phyloP scores from a whole-genome alignment of 2,329 filamentous ascomycete genomes.

The Epichloe scottii region DNA sequence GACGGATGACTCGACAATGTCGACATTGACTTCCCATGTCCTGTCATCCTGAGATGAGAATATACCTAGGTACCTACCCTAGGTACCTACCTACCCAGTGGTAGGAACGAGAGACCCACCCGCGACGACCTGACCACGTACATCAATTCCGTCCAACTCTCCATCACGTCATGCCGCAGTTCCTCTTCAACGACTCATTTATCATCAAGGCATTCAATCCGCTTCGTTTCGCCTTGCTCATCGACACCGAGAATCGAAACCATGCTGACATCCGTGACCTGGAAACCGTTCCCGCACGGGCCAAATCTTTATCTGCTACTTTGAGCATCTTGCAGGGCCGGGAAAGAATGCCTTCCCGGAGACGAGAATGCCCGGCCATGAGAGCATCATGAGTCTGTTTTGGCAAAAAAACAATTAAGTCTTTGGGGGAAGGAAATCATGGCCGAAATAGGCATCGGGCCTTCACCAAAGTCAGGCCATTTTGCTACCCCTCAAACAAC shows the following conservation, averaged over 20 bases:
- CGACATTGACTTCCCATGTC: neutral
- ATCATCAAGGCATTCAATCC: neutral
- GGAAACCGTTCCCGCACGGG: neutral
- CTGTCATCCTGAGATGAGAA: too few relatives aligned
- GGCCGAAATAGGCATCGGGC: conserved; percentile 3
- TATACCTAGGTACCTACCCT: too few relatives aligned
- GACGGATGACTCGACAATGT: neutral
- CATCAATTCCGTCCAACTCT: too few relatives aligned
- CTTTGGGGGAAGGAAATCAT: neutral
- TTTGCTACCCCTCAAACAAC: conserved; percentile 1
- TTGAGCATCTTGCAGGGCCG: neutral
- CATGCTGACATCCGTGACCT: neutral
- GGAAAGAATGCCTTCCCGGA: neutral
- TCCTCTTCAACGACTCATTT: neutral
- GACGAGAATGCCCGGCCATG: neutral
- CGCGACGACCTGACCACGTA: too few relatives aligned
- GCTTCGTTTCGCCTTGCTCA: neutral
- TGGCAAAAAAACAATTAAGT: neutral
- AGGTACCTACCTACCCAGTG: too few relatives aligned
- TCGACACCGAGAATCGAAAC: neutral
- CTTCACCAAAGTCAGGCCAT: conserved; percentile 7
- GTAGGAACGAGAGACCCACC: neutral
- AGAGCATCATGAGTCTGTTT: neutral
- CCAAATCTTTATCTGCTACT: neutral
- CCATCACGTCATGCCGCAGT: neutral